phyloP scores from a whole-genome alignment of 768 basidiomycete species.

The Tephrocybe sp. region DNA sequence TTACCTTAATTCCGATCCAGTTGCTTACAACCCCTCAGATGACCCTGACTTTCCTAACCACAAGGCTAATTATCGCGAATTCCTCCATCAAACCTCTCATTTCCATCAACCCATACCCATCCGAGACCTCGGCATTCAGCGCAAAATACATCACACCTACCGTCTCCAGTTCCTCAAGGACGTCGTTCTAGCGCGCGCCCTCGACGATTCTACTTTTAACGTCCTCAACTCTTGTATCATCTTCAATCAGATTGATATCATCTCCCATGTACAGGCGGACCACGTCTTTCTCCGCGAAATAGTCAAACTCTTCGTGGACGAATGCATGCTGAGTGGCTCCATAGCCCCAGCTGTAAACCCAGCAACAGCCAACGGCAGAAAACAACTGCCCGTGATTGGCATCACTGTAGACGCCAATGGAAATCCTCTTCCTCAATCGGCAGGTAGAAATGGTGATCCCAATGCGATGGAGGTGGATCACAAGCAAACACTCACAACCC shows the following conservation, averaged over 20 bases:
- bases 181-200: slow-evolving; percentile 90
- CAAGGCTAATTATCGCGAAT: slow-evolving; percentile 97
- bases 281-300: slow-evolving; percentile 74
- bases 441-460: slow-evolving; percentile 28
- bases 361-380: slow-evolving; percentile 20
- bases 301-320: slow-evolving; percentile 73
- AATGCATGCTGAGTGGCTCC: slow-evolving; percentile 55
- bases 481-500: slow-evolving; percentile 23
- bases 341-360: slow-evolving; percentile 24
- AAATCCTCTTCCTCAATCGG: slow-evolving; percentile 19
- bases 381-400: slow-evolving; percentile 34
- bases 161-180: slow-evolving; percentile 97
- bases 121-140: slow-evolving; percentile 69
- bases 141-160: slow-evolving; percentile 96
- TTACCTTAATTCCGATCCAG: slow-evolving; percentile 10
- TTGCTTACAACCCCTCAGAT: slow-evolving; percentile 48
- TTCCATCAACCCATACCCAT: slow-evolving; percentile 91
- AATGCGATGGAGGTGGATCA: slow-evolving; percentile 41
- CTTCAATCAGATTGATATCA: slow-evolving; percentile 99
- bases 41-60: slow-evolving; percentile 96
- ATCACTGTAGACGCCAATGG: slow-evolving; percentile 34
- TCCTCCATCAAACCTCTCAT: slow-evolving; percentile 77
- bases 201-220: slow-evolving; percentile 97
- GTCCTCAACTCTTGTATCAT: slow-evolving; percentile 97
- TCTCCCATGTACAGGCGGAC: slow-evolving; percentile 83